A percentile compares a stretch with the other conserved stretches of the same genome.
Conservation (phyloP, 2,329 filamentous ascomycete genomes). For the Xylaria sp. region DNA sequence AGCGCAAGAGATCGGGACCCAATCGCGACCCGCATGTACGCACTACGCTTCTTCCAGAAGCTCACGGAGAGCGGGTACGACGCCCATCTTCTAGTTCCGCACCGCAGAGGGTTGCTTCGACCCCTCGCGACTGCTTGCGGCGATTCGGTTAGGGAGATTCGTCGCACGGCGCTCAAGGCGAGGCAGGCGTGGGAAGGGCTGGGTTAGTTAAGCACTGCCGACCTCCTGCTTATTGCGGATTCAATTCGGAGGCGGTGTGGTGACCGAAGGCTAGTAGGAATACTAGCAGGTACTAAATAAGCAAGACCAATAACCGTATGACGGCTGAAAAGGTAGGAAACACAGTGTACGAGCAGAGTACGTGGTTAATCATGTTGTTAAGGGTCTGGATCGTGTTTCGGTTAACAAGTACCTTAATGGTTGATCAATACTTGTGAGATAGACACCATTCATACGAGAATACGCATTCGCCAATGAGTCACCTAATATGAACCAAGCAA, state of each 20-base stretch:
- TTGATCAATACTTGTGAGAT: neutral
- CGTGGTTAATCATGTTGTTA: neutral
- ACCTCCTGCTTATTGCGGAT: neutral
- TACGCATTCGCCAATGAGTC: constrained; percentile 3
- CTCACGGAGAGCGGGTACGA: constrained; percentile 61
- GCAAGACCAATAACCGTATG: neutral
- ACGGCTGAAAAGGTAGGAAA: neutral
- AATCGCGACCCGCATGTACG: constrained; percentile 57
- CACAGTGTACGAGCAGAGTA: neutral
- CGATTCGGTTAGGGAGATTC: constrained; percentile 64
- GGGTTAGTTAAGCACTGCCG: constrained; percentile 4
- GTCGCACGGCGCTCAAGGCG: constrained; percentile 61
- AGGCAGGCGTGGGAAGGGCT: constrained; percentile 59
- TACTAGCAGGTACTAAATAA: neutral
- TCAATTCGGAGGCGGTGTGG: neutral
- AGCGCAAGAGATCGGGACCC: constrained; percentile 35
- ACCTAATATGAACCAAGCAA: neutral
- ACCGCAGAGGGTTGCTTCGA: constrained; percentile 58
- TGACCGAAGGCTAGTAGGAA: neutral
- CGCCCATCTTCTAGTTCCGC: constrained; percentile 57
- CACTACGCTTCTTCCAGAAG: constrained; percentile 60
- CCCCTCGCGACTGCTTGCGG: constrained; percentile 64
- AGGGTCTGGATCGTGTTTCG: neutral
- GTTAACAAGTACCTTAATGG: neutral
- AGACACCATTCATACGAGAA: constrained; percentile 9